These are phyloP conservation scores for Spongispora temasekensis DNA, from an alignment of 1,284 basidiomycete species.

Conservation along the genomic window DNA sequence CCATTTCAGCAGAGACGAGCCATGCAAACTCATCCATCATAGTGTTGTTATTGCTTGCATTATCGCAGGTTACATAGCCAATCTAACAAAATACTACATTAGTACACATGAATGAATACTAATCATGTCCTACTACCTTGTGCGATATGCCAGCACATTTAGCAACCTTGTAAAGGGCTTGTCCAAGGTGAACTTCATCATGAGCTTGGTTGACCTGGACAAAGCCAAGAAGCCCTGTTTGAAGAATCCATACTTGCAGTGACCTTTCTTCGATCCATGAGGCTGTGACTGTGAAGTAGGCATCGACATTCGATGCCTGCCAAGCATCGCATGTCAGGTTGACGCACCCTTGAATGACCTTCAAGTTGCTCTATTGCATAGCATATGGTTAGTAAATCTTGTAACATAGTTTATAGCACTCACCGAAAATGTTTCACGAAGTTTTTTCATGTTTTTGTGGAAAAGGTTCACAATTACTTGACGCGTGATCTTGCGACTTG, in stretches of 20 bases:
- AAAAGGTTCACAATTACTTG: background rate
- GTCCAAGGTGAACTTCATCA: background rate
- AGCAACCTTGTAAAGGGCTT: constrained; percentile 9
- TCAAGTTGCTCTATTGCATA: too few relatives aligned
- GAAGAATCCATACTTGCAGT: background rate
- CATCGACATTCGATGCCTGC: constrained; percentile 4
- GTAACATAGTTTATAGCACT: background rate
- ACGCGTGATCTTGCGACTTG: background rate
- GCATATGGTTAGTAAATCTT: background rate
- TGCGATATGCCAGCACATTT: background rate
- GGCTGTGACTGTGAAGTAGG: constrained; percentile 4
- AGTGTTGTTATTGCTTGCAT: constrained; percentile 2
- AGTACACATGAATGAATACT: background rate
- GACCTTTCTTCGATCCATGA: constrained; percentile 5
- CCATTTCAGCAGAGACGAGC: background rate
- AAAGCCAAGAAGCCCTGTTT: background rate
- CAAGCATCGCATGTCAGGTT: constrained; percentile 9
- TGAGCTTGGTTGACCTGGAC: constrained; percentile 7
- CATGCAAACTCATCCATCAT: constrained; percentile 8
- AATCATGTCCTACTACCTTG: background rate
- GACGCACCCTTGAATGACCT: background rate
- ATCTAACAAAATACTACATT: background rate
- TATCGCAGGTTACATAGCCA: constrained; percentile 2
- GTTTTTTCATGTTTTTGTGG: background rate
- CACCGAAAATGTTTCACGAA: background rate